Evolutionary conservation across 192 early-diverging fungal genomes (phyloP), one percentile per base, ranked within the genome.

Genomic region (Podila epigama): DNA sequence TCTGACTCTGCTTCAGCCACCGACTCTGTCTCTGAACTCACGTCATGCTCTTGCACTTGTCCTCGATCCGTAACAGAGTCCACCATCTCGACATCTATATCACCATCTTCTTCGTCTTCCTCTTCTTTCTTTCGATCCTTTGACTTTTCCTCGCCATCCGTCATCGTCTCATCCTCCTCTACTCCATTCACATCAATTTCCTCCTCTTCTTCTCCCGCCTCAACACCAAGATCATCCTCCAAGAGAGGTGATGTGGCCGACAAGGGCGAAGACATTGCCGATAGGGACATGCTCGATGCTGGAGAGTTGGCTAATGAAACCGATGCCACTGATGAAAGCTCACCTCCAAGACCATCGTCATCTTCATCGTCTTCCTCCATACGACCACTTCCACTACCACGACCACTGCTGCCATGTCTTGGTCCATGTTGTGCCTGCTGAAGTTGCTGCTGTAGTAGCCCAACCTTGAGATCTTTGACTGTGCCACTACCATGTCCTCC

Each of bases 321-420:
- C 1, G 70, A 75, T 5, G 70, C 58, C 8, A 66, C 52, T 3
- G 70, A 75, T 0, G 70, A 75, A 28, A 75, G 64, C 2, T 75
- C 70, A 16, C 65, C 70, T 3, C 70, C 70, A 13, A 75, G 41
- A 25, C 58, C 70, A 31, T 75, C 70, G 33, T 75, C 70, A 16
- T 70, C 68, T 7, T 72, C 70, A 10, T 48, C 44, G 22, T 48
- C 44, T 22, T 22, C n/a, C n/a, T 48, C 44, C 44, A 48, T 48
- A 48, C 18, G 20, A 22, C 44, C 0, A 48, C 25, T 48, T 4
- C 25, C 44, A 48, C n/a, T 7, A 22, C 44, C 44, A 10, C 25
- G 44, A 25, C n/a, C 25, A 18, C 44, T 48, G 44, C 44, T 48
- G n/a, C n/a, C 44, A 22, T 48, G 20, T 22, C 44, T 10, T 16